These are phyloP conservation scores for Theobroma grandiflorum DNA, from an alignment of 441 rosid genomes.

Conservation along the genomic window DNA sequence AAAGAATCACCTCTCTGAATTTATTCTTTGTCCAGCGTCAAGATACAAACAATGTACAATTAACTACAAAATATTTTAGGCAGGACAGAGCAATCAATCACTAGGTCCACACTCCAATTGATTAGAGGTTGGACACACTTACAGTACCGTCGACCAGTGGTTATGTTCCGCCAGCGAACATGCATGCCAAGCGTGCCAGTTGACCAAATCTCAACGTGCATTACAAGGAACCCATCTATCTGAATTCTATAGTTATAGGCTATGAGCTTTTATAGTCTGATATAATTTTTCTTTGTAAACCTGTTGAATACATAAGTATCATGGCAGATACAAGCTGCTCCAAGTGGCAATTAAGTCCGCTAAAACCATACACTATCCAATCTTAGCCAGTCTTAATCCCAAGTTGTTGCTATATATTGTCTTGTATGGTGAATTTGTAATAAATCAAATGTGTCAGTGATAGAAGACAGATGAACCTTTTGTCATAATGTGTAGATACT, in stretches of 20 bases:
- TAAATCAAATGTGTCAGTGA: background rate
- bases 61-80: background rate
- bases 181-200: background rate
- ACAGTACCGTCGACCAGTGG: background rate
- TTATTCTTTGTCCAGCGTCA: background rate
- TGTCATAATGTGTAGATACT: background rate
- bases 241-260: background rate
- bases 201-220: constrained; percentile 8
- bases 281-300: background rate
- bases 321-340: no score
- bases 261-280: background rate
- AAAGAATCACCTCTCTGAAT: background rate
- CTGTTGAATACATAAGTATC: background rate
- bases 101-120: constrained; percentile 22
- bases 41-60: constrained; percentile 14
- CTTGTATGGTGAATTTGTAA: background rate
- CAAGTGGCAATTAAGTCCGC: background rate
- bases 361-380: background rate
- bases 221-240: background rate
- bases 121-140: background rate
- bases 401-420: background rate
- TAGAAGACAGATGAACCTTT: background rate
- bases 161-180: background rate
- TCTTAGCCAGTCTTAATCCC: background rate
- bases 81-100: background rate